Evolutionary conservation across 1,284 basidiomycete genomes (phyloP), one percentile per base, ranked within the genome.

Genomic region (Fomitopsis betulina): DNA sequence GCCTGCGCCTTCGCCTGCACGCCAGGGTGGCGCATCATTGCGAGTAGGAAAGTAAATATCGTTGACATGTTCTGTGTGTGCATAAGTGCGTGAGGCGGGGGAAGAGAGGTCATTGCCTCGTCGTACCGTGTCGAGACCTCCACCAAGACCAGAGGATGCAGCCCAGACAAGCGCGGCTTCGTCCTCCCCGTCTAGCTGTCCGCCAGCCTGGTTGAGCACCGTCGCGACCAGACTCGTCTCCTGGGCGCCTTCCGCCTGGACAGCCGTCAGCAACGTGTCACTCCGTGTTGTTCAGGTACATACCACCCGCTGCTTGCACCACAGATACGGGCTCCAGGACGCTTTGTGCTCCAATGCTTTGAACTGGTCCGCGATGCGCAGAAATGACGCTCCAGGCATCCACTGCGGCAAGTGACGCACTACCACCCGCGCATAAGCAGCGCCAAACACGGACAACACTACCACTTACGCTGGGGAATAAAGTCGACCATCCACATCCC

Each of bases 21-120:
- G 9, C 70, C 67, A 1, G 73, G 72, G 54, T 68, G 55, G 1
- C 68, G 60, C n/a, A 66, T 62, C 70, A 75, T 73, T 8, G 68
- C 68, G 13, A 69, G 64, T 40, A 69, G 62, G 60, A 70, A 68
- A 9, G 65, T 60, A 50, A 66, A 54, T n/a, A 68, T 63, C 2
- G 67, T 59, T 5, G 69, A 70, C 33, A 68, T 67, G 13, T 67
- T 68, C 69, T 72, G 53, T 7, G 19, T 7, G 12, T 25, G 12
- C 2, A n/a, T 47, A 30, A 49, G 27, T 27, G 5, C 3, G 7
- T 25, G 15, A 47, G 2, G 19, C 7, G 5, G 17, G 1, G 10
- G 1, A 19, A 27, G 17, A 10, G 17, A 40, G 12, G 33, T 25
- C 3, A 27, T 30, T 5, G 13, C 21, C 17, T 53, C 5, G 5